These are phyloP conservation scores for Parietichytrium sp. DNA, from an alignment of 108 stramenopile species.

Conservation along the genomic window DNA sequence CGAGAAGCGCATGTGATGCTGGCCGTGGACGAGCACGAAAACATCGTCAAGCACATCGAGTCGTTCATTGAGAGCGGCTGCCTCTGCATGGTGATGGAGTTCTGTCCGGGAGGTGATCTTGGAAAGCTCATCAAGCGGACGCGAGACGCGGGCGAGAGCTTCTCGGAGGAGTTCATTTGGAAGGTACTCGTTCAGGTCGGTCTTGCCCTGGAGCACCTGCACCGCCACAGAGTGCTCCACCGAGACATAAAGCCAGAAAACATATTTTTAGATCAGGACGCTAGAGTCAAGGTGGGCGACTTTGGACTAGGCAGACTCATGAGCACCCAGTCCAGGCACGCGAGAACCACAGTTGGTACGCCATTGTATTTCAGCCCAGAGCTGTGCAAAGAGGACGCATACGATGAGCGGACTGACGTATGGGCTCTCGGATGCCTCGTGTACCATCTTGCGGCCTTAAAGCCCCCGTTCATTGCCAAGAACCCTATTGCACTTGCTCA, in stretches of 20 bases:
- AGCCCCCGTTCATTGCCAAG: constrained; percentile 61
- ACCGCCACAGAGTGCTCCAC: constrained; percentile 11
- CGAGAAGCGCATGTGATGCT: constrained; percentile 19
- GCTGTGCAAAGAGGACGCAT: constrained; percentile 61
- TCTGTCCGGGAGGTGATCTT: background rate
- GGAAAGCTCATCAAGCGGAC: background rate
- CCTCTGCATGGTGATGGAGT: constrained; percentile 23
- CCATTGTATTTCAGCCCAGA: constrained; percentile 29
- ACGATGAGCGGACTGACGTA: constrained; percentile 66
- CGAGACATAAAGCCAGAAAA: constrained; percentile 42
- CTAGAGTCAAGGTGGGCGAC: constrained; percentile 35
- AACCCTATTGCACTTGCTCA: constrained; percentile 62
- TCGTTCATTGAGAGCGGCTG: constrained; percentile 30
- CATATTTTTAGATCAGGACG: constrained; percentile 13
- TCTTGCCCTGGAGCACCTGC: constrained; percentile 1
- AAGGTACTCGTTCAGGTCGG: constrained; percentile 11
- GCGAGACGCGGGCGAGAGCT: too few relatives aligned
- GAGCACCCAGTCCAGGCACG: background rate
- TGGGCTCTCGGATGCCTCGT: constrained; percentile 52
- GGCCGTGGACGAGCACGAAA: constrained; percentile 14
- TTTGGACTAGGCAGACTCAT: constrained; percentile 31
- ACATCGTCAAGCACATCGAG: background rate
- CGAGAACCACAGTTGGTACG: constrained; percentile 34
- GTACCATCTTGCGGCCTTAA: constrained; percentile 52
- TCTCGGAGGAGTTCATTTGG: constrained; percentile 9